Evolutionary conservation across 139 green algal species (phyloP), one percentile per base, ranked within the genome.

Genomic region (Tetradesmus obliquus): DNA sequence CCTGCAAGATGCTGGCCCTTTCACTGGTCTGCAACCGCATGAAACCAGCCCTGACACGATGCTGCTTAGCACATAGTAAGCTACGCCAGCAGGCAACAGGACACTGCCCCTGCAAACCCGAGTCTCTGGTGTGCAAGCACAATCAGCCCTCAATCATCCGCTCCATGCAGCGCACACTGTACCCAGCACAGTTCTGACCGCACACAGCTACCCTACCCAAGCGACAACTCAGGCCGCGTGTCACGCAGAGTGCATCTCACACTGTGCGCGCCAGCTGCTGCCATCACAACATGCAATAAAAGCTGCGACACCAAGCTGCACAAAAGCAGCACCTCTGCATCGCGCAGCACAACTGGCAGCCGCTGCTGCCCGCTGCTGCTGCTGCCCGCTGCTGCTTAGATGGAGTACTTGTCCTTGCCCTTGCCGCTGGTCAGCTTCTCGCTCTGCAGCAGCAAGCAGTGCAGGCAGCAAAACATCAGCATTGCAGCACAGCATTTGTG

Each of bases 371-470:
- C 22, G 45, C 20, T 84, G 79, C 79, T 84, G 45, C 79, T 84
- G 76, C 79, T 45, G 79, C 7, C 12, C 13, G 79, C 79, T 90
- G 10, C 81, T 91, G 66, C 93, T 96, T 92, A 99, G 2, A 98
- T 94, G 3, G 94, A 95, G 95, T 99, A 99, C 12, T 96, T 92
- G 90, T 99, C 97, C 92, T 98, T 99, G 76, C 96, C 96, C 92
- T 96, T 97, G 76, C 92, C 95, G 74, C 97, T 94, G 17, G 95
- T 92, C 60, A 95, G 92, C 96, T 98, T 99, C 20, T 99, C 97
- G 72, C 90, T 88, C 92, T 97, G 93, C 89, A 87, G 13, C 13
- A 55, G 32, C 22, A 45, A 79, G 24, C 85, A 89, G 45, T 0
- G 53, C 24, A 62, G 22, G 12, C 32, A 60, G 19, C 4, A n/a